Evolutionary conservation across 805 yeast genomes (phyloP).

Genomic region (Saccharomycopsis oosterbeekiorum): DNA sequence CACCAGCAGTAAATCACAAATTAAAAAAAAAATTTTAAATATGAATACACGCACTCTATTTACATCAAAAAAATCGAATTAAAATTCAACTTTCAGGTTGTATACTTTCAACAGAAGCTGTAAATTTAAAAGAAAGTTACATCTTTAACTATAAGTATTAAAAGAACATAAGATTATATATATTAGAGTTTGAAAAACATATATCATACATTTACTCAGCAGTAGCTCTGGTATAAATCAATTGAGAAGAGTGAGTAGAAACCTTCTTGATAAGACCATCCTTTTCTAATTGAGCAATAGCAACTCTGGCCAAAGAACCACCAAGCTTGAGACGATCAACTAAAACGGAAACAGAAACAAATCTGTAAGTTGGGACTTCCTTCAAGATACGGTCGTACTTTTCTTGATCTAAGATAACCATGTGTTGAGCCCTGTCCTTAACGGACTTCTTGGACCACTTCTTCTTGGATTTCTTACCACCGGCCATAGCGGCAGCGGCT

Average conservation of each 20-base stretch:
- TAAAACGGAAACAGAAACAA: constrained; percentile 92
- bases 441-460: constrained; percentile 99
- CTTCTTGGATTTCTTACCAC: constrained; percentile 99
- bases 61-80: too few species aligned
- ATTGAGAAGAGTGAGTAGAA: constrained; percentile 92
- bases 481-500: constrained; percentile 99
- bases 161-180: constrained; percentile 1
- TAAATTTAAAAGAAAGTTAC: too few species aligned
- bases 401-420: constrained; percentile 94
- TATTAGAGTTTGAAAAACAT: neutral
- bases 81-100: too few species aligned
- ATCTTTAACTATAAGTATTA: neutral
- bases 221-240: constrained; percentile 83
- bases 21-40: too few species aligned
- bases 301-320: constrained; percentile 98
- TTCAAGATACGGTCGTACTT: constrained; percentile 98
- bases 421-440: constrained; percentile 99
- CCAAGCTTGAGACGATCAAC: constrained; percentile 99
- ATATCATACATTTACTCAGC: constrained; percentile 38
- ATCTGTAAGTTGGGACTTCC: constrained; percentile 99
- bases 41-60: too few species aligned
- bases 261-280: constrained; percentile 94
- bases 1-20: too few species aligned
- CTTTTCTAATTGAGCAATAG: constrained; percentile 88
- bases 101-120: too few species aligned